phyloP scores from a whole-genome alignment of 2,329 filamentous ascomycete species.

The Mycosphaerella sp. region DNA sequence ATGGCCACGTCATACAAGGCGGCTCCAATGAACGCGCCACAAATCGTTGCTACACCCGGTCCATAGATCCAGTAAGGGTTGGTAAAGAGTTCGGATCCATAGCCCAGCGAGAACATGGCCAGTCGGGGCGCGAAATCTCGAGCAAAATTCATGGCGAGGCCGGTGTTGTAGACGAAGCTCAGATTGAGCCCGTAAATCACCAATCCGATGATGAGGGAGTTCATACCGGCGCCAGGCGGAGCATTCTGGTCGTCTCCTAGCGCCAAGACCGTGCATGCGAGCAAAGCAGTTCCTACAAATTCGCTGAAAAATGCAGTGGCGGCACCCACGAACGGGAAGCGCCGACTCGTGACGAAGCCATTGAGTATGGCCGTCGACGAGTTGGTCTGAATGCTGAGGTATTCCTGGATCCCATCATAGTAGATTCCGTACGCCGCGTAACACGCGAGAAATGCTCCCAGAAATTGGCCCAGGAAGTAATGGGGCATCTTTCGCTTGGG shows the following conservation, averaged over 20 bases:
- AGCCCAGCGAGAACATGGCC: slow-evolving; percentile 42
- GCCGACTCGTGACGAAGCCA: slow-evolving; percentile 43
- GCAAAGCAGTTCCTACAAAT: slow-evolving; percentile 40
- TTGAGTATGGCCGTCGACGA: slow-evolving; percentile 31
- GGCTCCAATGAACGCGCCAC: slow-evolving; percentile 40
- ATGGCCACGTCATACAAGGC: slow-evolving; percentile 47
- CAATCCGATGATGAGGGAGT: slow-evolving; percentile 45
- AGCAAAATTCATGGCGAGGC: slow-evolving; percentile 45
- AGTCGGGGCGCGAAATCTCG: slow-evolving; percentile 48
- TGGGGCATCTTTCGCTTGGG: slow-evolving; percentile 46
- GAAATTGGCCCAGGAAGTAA: slow-evolving; percentile 48
- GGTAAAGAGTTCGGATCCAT: slow-evolving; percentile 35
- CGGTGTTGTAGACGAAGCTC: slow-evolving; percentile 44
- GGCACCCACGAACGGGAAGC: slow-evolving; percentile 38
- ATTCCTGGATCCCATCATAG: slow-evolving; percentile 34
- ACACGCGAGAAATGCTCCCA: slow-evolving; percentile 48
- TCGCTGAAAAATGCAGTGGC: slow-evolving; percentile 46
- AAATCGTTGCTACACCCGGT: slow-evolving; percentile 37
- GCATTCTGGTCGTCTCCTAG: slow-evolving; percentile 31
- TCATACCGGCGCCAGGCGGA: slow-evolving; percentile 45
- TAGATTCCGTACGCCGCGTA: slow-evolving; percentile 44
- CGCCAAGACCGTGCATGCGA: slow-evolving; percentile 40
- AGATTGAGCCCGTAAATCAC: slow-evolving; percentile 35
- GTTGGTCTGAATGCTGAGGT: slow-evolving; percentile 20
- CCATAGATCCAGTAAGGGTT: slow-evolving; percentile 46